Percentiles rank a stretch among this genome's conserved stretches.
These are phyloP conservation scores for Aspergillus egyptiacus DNA, from an alignment of 495 filamentous ascomycete species.

Conservation along the genomic window DNA sequence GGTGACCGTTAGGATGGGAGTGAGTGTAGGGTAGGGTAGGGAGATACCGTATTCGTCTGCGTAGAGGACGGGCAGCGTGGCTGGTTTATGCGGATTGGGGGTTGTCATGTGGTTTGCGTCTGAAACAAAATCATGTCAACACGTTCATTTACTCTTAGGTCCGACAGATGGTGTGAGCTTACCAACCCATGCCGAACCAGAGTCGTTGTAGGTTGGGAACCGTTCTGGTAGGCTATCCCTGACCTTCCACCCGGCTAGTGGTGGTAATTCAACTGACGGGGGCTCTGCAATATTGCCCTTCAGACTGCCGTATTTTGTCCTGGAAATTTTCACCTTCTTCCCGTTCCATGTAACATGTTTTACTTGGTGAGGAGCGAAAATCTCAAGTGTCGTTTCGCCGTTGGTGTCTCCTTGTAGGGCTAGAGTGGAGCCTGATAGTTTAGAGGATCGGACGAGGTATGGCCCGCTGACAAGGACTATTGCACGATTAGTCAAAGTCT, in stretches of 20 bases:
- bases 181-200: slow-evolving; percentile 50
- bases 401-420: slow-evolving; percentile 61
- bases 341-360: slow-evolving; percentile 54
- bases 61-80: slow-evolving; percentile 51
- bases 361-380: slow-evolving; percentile 49
- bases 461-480: slow-evolving; percentile 50
- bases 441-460: slow-evolving; percentile 63
- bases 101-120: slow-evolving; percentile 48
- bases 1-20: neutral
- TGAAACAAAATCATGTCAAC: no score
- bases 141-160: no score
- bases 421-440: slow-evolving; percentile 40
- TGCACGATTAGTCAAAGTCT: neutral
- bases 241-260: slow-evolving; percentile 56
- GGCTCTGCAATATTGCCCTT: slow-evolving; percentile 42
- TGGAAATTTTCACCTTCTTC: slow-evolving; percentile 27
- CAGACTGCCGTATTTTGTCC: slow-evolving; percentile 43
- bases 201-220: slow-evolving; percentile 53
- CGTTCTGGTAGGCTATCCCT: slow-evolving; percentile 67
- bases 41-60: slow-evolving; percentile 55
- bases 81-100: slow-evolving; percentile 54
- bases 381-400: slow-evolving; percentile 52
- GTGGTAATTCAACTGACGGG: slow-evolving; percentile 43
- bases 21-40: neutral
- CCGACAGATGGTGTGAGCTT: slow-evolving; percentile 15